Percentiles rank a stretch among this genome's conserved stretches.
phyloP scores from a whole-genome alignment of 371 early-diverging fungal genomes.

The Enteropsectra breve region DNA sequence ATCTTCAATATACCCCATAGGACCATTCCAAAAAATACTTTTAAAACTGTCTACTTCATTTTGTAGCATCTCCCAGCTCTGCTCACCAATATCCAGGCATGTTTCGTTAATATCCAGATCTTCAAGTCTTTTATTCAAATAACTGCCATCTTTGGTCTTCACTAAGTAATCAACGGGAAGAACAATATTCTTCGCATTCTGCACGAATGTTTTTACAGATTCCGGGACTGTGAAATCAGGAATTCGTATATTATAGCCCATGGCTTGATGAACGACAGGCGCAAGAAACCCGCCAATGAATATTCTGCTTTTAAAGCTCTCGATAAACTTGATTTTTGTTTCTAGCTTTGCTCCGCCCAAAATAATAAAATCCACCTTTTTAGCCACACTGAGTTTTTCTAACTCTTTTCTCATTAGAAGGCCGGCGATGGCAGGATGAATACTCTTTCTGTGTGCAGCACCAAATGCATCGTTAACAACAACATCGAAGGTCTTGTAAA shows the following conservation, averaged over 20 bases:
- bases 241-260: slow-evolving; percentile 66
- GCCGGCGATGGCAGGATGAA: slow-evolving; percentile 71
- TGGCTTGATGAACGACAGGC: slow-evolving; percentile 83
- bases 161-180: slow-evolving; percentile 81
- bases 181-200: slow-evolving; percentile 72
- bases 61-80: slow-evolving; percentile 67
- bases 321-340: slow-evolving; percentile 91
- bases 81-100: slow-evolving; percentile 81
- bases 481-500: slow-evolving; percentile 81
- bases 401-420: slow-evolving; percentile 95
- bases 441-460: slow-evolving; percentile 80
- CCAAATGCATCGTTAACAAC: slow-evolving; percentile 97
- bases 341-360: slow-evolving; percentile 94
- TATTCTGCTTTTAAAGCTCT: slow-evolving; percentile 63
- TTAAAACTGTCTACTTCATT: slow-evolving; percentile 68
- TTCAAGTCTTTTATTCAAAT: slow-evolving; percentile 63
- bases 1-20: slow-evolving; percentile 90
- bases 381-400: slow-evolving; percentile 61
- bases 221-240: too few relatives aligned
- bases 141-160: slow-evolving; percentile 65
- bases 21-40: slow-evolving; percentile 94
- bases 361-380: slow-evolving; percentile 76
- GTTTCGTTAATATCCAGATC: slow-evolving; percentile 17
- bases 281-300: slow-evolving; percentile 93
- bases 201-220: slow-evolving; percentile 62